These are phyloP conservation scores for Naganishia onofrii DNA, from an alignment of 768 basidiomycete species.

Conservation along the genomic window DNA sequence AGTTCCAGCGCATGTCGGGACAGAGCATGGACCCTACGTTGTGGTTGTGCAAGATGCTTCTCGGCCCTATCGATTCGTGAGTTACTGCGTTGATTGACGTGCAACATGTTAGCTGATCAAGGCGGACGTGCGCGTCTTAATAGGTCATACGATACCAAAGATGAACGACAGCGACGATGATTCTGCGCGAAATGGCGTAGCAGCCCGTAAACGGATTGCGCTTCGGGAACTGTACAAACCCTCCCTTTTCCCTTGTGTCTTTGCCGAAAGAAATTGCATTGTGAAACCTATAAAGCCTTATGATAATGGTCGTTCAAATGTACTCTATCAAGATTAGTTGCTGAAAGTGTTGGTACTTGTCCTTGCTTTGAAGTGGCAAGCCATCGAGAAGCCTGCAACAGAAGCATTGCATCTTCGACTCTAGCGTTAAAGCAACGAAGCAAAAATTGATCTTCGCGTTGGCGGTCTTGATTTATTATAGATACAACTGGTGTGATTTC, in stretches of 20 bases:
- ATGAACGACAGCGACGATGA: constrained; percentile 1
- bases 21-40: constrained; percentile 46
- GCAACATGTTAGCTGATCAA: not conserved
- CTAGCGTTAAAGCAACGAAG: no score
- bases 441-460: not conserved
- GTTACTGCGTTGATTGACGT: not conserved
- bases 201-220: no score
- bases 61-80: constrained; percentile 42
- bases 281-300: not conserved
- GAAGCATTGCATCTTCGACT: no score
- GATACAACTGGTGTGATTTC: not conserved
- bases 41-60: constrained; percentile 52
- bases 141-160: constrained; percentile 1
- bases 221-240: not conserved
- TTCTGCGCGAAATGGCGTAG: not conserved
- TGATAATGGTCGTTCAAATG: not conserved
- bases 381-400: no score
- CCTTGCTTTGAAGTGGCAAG: no score
- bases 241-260: not conserved
- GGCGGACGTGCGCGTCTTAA: not conserved
- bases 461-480: not conserved
- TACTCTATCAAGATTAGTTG: not conserved
- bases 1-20: constrained; percentile 40
- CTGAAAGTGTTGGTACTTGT: not conserved
- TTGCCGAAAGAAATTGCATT: not conserved